These are phyloP conservation scores for Vitis hybrid DNA, from an alignment of 177 flowering plant species.

Conservation along the genomic window DNA sequence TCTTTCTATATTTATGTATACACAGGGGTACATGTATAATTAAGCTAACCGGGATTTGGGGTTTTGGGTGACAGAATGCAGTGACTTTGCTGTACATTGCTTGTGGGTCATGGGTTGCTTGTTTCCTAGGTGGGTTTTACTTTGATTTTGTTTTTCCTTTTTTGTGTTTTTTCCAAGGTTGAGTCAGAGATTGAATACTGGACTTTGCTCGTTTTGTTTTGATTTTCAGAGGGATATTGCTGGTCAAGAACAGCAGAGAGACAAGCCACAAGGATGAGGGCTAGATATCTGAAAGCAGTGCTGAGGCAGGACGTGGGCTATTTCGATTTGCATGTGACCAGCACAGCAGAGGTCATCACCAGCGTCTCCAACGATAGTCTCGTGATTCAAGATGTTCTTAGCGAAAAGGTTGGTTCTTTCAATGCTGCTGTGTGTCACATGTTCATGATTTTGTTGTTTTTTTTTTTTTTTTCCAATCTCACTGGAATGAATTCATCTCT, in stretches of 20 bases:
- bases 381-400: conserved; percentile 78
- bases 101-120: conserved; percentile 41
- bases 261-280: conserved; percentile 68
- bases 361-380: conserved; percentile 84
- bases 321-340: conserved; percentile 76
- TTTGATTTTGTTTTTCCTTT: background rate
- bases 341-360: conserved; percentile 72
- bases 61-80: conserved; percentile 46
- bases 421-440: no score
- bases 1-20: no score
- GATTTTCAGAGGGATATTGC: conserved; percentile 63
- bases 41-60: conserved; percentile 2
- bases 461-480: background rate
- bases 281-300: conserved; percentile 64
- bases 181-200: background rate
- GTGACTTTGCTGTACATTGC: conserved; percentile 48
- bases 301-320: conserved; percentile 79
- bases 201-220: background rate
- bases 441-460: background rate
- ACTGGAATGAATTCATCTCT: background rate
- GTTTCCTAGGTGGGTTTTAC: conserved; percentile 49
- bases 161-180: background rate
- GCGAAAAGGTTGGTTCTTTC: conserved; percentile 68
- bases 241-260: conserved; percentile 85
- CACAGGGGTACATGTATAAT: background rate